These are phyloP conservation scores for Thozetella sp. DNA, from an alignment of 495 filamentous ascomycete genomes.

Conservation along the genomic window DNA sequence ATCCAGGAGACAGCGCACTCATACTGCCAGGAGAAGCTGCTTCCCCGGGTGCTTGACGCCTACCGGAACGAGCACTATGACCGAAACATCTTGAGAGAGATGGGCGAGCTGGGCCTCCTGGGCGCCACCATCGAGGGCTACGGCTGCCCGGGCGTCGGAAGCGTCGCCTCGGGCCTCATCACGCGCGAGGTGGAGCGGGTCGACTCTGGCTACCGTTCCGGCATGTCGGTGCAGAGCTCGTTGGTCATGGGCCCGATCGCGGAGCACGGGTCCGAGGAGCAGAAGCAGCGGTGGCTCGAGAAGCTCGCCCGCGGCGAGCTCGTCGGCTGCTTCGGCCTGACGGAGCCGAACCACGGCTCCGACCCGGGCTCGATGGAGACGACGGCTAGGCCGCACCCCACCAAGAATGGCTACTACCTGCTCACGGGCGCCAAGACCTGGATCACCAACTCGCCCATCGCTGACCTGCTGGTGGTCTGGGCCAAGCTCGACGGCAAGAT, in stretches of 20 bases:
- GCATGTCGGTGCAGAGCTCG: conserved; percentile 95
- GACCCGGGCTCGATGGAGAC: conserved; percentile 98
- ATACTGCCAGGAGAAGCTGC: conserved; percentile 89
- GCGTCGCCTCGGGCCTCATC: conserved; percentile 89
- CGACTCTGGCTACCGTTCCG: conserved; percentile 92
- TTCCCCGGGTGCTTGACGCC: conserved; percentile 88
- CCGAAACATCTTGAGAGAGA: conserved; percentile 83
- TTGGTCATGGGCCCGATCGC: conserved; percentile 96
- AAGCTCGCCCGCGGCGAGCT: conserved; percentile 84
- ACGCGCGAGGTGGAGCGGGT: conserved; percentile 95
- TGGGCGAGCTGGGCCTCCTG: conserved; percentile 92
- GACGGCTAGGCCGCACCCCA: conserved; percentile 80
- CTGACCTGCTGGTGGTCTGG: conserved; percentile 91
- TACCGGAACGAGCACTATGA: conserved; percentile 96
- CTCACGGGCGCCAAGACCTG: conserved; percentile 92
- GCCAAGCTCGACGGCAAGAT: conserved; percentile 95
- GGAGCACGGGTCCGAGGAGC: conserved; percentile 86
- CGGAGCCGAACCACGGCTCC: conserved; percentile 96
- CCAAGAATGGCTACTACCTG: conserved; percentile 80
- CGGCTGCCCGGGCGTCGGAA: conserved; percentile 91
- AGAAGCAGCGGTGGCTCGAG: conserved; percentile 87
- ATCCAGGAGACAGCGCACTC: conserved; percentile 85
- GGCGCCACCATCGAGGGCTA: conserved; percentile 93
- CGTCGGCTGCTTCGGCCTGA: conserved; percentile 90
- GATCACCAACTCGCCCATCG: conserved; percentile 98